Conservation (phyloP, 1,284 basidiomycete genomes). For the Marasmius fiardii region DNA sequence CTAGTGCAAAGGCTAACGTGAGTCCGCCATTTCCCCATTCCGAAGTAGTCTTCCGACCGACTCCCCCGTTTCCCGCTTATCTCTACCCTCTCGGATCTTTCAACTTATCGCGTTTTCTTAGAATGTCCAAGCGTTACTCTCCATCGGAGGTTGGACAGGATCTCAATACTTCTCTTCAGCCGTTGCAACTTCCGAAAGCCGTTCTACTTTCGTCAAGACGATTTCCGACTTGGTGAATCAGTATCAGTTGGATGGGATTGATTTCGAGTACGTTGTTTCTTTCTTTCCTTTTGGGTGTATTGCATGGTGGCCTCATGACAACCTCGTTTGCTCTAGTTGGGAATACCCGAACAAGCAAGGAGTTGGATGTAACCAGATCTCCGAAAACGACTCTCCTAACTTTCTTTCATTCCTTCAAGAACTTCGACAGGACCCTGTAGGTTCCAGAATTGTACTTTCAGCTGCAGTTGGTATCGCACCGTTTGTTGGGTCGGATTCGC, state of each 20-base stretch:
- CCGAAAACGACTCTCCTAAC: conserved; percentile 56
- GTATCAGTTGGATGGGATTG: conserved; percentile 79
- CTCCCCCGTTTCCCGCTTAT: no score
- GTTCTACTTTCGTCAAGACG: conserved; percentile 68
- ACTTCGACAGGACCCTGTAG: conserved; percentile 44
- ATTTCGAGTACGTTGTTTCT: conserved; percentile 62
- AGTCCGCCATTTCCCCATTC: no score
- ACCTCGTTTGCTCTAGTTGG: conserved; percentile 51
- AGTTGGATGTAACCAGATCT: neutral
- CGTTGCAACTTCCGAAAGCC: conserved; percentile 56
- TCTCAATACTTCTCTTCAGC: conserved; percentile 75
- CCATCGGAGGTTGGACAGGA: conserved; percentile 88
- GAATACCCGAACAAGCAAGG: conserved; percentile 71
- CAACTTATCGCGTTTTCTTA: conserved; percentile 18
- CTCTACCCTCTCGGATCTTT: neutral
- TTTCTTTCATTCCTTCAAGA: conserved; percentile 73
- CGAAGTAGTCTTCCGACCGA: no score
- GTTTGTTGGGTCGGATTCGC: conserved; percentile 60
- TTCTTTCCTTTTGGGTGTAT: neutral
- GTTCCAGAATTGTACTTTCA: conserved; percentile 62
- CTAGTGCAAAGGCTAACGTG: conserved; percentile 47
- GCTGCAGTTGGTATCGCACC: conserved; percentile 71
- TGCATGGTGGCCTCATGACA: no score
- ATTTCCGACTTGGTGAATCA: conserved; percentile 56
- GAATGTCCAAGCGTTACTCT: conserved; percentile 71